Percentiles rank a stretch among this genome's conserved stretches.
Conservation (phyloP, 2,329 filamentous ascomycete genomes). For the Claviceps sp. region DNA sequence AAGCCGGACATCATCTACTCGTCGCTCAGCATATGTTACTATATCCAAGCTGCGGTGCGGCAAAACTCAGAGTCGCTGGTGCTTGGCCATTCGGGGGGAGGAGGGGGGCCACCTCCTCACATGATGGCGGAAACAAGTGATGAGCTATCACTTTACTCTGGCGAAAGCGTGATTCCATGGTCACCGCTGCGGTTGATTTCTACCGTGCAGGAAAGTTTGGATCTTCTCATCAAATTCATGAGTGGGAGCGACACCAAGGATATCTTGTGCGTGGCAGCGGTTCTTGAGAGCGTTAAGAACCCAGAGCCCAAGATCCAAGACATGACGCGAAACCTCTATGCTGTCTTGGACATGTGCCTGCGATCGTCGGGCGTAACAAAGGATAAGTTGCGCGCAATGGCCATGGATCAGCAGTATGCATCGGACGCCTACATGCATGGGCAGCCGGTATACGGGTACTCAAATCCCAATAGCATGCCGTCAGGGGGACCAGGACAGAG, state of each 20-base stretch:
- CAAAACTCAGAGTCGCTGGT: slow-evolving; percentile 16
- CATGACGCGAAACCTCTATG: slow-evolving; percentile 26
- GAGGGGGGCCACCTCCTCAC: slow-evolving; percentile 9
- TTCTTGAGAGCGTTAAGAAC: slow-evolving; percentile 31
- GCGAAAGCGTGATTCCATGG: slow-evolving; percentile 27
- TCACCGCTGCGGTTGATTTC: slow-evolving; percentile 26
- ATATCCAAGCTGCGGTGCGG: slow-evolving; percentile 27
- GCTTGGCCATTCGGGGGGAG: slow-evolving; percentile 17
- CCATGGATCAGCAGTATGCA: slow-evolving; percentile 2
- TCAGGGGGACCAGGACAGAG: slow-evolving; percentile 15
- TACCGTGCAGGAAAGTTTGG: slow-evolving; percentile 34
- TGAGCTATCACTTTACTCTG: slow-evolving; percentile 16
- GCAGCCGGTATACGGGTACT: slow-evolving; percentile 18
- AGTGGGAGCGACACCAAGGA: slow-evolving; percentile 38
- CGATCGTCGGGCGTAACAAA: slow-evolving; percentile 29
- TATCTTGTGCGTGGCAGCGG: slow-evolving; percentile 33
- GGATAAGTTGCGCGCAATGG: slow-evolving; percentile 15
- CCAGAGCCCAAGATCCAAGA: slow-evolving; percentile 28
- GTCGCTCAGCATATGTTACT: slow-evolving; percentile 41
- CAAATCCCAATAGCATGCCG: slow-evolving; percentile 16
- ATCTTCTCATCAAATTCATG: slow-evolving; percentile 31
- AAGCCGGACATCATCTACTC: slow-evolving; percentile 43
- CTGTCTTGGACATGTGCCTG: slow-evolving; percentile 31
- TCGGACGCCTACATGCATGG: slow-evolving; percentile 8
- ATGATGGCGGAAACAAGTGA: slow-evolving; percentile 11